A percentile compares a stretch with the other conserved stretches of the same genome.
Evolutionary conservation across 768 basidiomycete genomes (phyloP).

Genomic region (Amanita pseudoporphyria): DNA sequence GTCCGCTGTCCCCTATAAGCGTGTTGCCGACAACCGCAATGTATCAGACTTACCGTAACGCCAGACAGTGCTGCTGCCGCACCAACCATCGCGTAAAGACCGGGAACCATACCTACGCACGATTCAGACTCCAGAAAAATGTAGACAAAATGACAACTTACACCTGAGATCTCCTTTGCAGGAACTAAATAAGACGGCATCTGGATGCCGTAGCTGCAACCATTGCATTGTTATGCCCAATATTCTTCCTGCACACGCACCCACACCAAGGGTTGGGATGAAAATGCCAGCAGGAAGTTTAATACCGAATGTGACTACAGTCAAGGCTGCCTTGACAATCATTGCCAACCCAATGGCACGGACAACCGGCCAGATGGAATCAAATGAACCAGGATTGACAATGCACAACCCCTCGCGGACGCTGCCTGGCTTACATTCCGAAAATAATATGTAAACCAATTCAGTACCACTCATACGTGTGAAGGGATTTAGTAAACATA

Average conservation of each 20-base stretch:
- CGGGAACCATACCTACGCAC: constrained; percentile 61
- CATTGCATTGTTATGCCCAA: constrained; percentile 77
- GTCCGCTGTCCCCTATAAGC: constrained; percentile 43
- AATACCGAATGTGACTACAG: constrained; percentile 89
- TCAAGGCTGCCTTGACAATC: constrained; percentile 71
- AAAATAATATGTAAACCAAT: constrained; percentile 84
- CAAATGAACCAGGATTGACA: constrained; percentile 43
- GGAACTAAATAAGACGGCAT: constrained; percentile 47
- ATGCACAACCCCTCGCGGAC: constrained; percentile 65
- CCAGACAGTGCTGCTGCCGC: constrained; percentile 92
- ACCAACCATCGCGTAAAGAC: constrained; percentile 92
- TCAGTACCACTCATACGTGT: constrained; percentile 94
- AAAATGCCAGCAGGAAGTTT: constrained; percentile 92
- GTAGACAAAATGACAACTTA: constrained; percentile 16
- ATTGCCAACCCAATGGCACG: constrained; percentile 64
- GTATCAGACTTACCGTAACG: constrained; percentile 60
- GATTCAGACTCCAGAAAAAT: background rate
- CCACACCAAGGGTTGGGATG: constrained; percentile 91
- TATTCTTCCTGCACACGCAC: constrained; percentile 87
- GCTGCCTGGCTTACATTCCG: constrained; percentile 62
- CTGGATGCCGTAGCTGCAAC: constrained; percentile 54
- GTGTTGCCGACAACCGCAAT: background rate
- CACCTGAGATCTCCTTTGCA: constrained; percentile 65
- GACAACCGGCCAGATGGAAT: constrained; percentile 53
- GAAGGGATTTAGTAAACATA: constrained; percentile 85